Base-by-base conservation (phyloP, 2,329 filamentous ascomycete species). In the Nemania diffusa region DNA sequence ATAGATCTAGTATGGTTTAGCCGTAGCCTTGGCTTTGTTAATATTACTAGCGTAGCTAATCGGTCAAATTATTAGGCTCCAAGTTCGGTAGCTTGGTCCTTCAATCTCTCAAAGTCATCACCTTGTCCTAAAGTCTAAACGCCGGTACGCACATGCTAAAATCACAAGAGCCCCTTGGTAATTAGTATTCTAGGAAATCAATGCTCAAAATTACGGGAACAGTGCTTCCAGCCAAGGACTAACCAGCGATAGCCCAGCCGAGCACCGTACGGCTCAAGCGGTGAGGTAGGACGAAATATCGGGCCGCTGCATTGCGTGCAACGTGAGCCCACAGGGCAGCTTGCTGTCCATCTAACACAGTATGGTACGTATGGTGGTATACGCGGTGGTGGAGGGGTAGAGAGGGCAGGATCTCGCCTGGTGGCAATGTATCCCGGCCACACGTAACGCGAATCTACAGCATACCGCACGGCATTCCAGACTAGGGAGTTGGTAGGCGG, bases 241-340 rank as follows among this genome's bases (percentile, higher is more conserved):
- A 24, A 8, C 22, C 52, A 62, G 20, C 32, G 37, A 46, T 24
- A 27, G 48, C 52, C 44, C 44, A 64, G 61, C 51, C 55, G 55
- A 37, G 50, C 15, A 48, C 51, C 48, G 56, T 60, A 63, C 50
- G 60, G 55, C 46, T 46, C 27, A 29, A 40, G 22, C 27, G 29
- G 27, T 9, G 27, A 56, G 40, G 59, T 55, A 13, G 26, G 2
- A 62, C 59, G 40, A 44, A 57, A 52, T 50, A 24, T 40, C 66
- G 66, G 66, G 62, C 66, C 62, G 66, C 66, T 52, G 66, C 66
- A 68, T 65, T 51, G 8, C 32, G 66, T 68, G 58, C 20, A 53
- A 68, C 62, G 62, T 48, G 48, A 57, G 26, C 34, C 57, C 34
- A 26, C 62, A 44, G 52, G 37, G 26, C 11, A 55, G 34, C 57